Percentiles rank a stretch among this genome's conserved stretches.
These are phyloP conservation scores for Pseudocercospora eumusae DNA, from an alignment of 2,329 filamentous ascomycete species.

Conservation along the genomic window DNA sequence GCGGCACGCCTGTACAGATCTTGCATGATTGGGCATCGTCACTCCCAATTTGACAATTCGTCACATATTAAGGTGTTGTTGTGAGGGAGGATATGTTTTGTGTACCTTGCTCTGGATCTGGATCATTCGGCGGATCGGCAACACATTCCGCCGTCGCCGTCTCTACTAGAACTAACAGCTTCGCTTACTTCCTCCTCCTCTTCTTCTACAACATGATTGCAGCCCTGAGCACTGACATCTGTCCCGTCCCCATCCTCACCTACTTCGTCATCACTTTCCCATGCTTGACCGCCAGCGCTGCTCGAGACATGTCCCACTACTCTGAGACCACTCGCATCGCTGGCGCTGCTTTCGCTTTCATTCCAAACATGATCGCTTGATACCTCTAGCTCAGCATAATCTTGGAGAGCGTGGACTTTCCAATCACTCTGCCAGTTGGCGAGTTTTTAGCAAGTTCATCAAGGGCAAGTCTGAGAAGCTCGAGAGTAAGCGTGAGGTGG, in stretches of 20 bases:
- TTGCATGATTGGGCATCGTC: not conserved
- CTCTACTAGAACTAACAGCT: too few species aligned
- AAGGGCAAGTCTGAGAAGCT: constrained; percentile 25
- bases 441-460: constrained; percentile 25
- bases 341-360: constrained; percentile 20
- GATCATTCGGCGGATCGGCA: constrained; percentile 50
- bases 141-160: constrained; percentile 47
- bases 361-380: constrained; percentile 23
- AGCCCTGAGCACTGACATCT: constrained; percentile 28
- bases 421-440: constrained; percentile 24
- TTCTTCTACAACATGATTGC: constrained; percentile 26
- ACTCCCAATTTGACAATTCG: not conserved
- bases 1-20: too few species aligned
- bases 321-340: constrained; percentile 15
- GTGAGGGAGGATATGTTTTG: not conserved
- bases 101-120: not conserved
- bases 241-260: constrained; percentile 26
- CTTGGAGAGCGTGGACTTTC: constrained; percentile 28
- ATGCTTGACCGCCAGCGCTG: constrained; percentile 19
- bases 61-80: not conserved
- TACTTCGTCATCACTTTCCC: constrained; percentile 29
- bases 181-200: constrained; percentile 22
- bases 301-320: constrained; percentile 13
- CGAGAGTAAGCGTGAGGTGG: constrained; percentile 20
- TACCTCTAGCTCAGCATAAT: constrained; percentile 26